Percentiles rank a stretch among this genome's conserved stretches.
Evolutionary conservation across 2,329 filamentous ascomycete species (phyloP).

Genomic region (Arthrinium puccinioides): DNA sequence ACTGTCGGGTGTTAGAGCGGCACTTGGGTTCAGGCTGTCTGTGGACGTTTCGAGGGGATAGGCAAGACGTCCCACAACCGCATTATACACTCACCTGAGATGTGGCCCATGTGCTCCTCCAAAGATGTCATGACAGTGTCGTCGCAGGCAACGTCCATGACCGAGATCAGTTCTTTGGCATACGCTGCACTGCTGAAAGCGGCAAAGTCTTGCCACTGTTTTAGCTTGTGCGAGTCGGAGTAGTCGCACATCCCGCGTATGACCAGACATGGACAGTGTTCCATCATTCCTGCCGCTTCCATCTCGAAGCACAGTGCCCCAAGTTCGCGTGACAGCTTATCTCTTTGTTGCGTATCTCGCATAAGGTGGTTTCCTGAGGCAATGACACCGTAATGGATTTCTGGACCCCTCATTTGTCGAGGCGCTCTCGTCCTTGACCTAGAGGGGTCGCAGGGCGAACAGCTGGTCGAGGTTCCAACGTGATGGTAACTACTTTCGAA

Average conservation of each 20-base stretch:
- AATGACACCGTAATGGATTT: conserved; percentile 10
- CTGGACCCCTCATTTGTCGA: background rate
- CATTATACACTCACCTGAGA: too few species aligned
- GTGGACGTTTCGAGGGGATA: too few species aligned
- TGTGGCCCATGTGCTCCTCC: too few species aligned
- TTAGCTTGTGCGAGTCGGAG: conserved; percentile 18
- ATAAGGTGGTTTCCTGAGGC: conserved; percentile 12
- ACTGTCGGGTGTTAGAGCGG: background rate
- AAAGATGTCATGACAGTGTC: background rate
- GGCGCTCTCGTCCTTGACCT: background rate
- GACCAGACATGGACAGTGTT: conserved; percentile 19
- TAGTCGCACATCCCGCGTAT: conserved; percentile 26
- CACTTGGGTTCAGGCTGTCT: background rate
- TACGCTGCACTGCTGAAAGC: conserved; percentile 18
- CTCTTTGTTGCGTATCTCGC: conserved; percentile 7
- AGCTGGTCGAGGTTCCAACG: background rate
- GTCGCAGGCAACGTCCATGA: background rate
- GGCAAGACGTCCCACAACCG: too few species aligned
- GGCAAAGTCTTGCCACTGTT: conserved; percentile 16
- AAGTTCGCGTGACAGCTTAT: conserved; percentile 3
- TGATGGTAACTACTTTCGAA: background rate
- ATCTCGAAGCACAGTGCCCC: conserved; percentile 11
- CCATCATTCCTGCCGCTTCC: conserved; percentile 19
- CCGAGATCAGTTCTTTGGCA: conserved; percentile 11
- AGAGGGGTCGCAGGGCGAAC: background rate